Percentiles rank a stretch among this genome's conserved stretches.
Evolutionary conservation across 179 eudicot genomes (phyloP).

Genomic region (Drosera spatulata): DNA sequence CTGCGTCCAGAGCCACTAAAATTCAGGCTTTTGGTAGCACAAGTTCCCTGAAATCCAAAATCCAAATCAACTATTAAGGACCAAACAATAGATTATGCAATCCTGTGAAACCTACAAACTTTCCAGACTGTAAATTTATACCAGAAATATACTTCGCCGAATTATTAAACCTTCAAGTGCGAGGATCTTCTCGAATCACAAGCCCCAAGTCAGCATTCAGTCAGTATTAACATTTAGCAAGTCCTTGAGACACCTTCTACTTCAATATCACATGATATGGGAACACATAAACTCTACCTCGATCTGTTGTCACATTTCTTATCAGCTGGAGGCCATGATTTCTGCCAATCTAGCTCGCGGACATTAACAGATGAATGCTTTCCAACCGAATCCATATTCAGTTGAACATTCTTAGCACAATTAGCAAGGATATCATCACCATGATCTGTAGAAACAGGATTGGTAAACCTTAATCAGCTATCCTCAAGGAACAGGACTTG

Average conservation of each 20-base stretch:
- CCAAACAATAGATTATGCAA: too few species aligned
- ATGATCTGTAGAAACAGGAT: slow-evolving; percentile 34
- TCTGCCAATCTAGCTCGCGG: slow-evolving; percentile 90
- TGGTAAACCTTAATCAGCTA: slow-evolving; percentile 4
- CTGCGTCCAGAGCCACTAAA: too few species aligned
- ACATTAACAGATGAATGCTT: slow-evolving; percentile 53
- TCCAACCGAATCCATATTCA: slow-evolving; percentile 42
- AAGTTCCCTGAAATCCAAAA: too few species aligned
- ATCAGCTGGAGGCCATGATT: slow-evolving; percentile 64
- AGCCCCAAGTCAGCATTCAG: too few species aligned
- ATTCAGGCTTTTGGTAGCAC: too few species aligned
- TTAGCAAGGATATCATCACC: slow-evolving; percentile 67
- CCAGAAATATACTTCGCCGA: too few species aligned
- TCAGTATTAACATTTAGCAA: too few species aligned
- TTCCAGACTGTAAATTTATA: too few species aligned
- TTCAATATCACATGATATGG: neutral
- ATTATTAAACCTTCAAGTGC: too few species aligned
- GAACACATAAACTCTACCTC: slow-evolving; percentile 28
- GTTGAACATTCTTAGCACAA: slow-evolving; percentile 55
- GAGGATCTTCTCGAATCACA: too few species aligned
- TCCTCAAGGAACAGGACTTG: neutral
- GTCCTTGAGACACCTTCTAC: neutral
- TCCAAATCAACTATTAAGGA: too few species aligned
- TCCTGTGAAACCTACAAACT: too few species aligned
- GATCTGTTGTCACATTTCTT: slow-evolving; percentile 13